A percentile compares a stretch with the other conserved stretches of the same genome.
These are phyloP conservation scores for Chaetomium sp. DNA, from an alignment of 2,329 filamentous ascomycete species.

Conservation along the genomic window DNA sequence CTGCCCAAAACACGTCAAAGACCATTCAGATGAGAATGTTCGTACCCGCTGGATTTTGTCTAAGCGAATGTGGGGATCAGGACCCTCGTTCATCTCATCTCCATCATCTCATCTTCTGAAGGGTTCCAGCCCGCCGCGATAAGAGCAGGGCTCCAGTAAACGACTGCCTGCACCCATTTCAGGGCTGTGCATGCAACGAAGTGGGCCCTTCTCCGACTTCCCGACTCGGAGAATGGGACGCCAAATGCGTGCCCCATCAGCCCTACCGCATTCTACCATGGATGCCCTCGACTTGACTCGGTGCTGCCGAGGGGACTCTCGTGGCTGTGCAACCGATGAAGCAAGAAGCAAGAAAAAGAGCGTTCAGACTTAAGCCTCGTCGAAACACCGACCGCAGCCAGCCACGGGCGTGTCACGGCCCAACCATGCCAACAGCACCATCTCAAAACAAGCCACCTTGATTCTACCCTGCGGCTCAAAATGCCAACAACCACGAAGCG, in stretches of 20 bases:
- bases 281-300: not conserved
- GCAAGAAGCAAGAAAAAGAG: not conserved
- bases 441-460: not conserved
- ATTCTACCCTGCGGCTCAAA: not conserved
- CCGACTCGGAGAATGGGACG: not conserved
- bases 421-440: not conserved
- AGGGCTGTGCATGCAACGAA: constrained; percentile 19
- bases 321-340: constrained; percentile 16
- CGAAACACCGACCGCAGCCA: not conserved
- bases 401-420: not conserved
- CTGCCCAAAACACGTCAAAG: not conserved
- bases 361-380: not conserved
- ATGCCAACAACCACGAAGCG: not conserved
- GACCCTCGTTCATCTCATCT: constrained; percentile 5
- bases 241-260: constrained; percentile 23
- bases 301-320: too few species aligned
- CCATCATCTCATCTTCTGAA: not conserved
- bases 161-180: not conserved
- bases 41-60: not conserved
- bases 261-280: constrained; percentile 16
- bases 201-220: constrained; percentile 6
- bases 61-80: not conserved
- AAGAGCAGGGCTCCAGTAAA: not conserved
- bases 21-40: not conserved
- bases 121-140: constrained; percentile 13